phyloP scores from a whole-genome alignment of 495 filamentous ascomycete species.

The Penicillium desertorum region DNA sequence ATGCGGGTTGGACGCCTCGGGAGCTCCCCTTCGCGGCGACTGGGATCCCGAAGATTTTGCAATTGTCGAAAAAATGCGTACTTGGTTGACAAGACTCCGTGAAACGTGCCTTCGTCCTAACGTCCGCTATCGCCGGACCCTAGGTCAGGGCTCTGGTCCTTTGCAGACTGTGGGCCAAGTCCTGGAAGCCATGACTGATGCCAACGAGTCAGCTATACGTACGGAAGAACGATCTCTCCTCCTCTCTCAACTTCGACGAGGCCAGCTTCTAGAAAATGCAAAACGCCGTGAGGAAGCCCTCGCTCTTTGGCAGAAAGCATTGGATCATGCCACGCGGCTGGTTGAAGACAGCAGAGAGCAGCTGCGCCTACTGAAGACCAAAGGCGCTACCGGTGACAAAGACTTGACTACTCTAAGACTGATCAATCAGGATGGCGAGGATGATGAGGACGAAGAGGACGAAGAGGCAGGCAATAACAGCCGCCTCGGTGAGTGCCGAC shows the following conservation, averaged over 20 bases:
- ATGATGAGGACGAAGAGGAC: constrained; percentile 39
- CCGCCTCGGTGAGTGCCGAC: constrained; percentile 57
- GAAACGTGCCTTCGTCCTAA: constrained; percentile 87
- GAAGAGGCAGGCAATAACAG: constrained; percentile 48
- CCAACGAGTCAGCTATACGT: constrained; percentile 62
- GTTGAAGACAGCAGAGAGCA: constrained; percentile 65
- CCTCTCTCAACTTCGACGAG: constrained; percentile 59
- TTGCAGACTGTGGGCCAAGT: constrained; percentile 82
- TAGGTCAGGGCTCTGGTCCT: constrained; percentile 63
- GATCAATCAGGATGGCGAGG: constrained; percentile 39
- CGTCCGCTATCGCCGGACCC: constrained; percentile 64
- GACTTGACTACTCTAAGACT: constrained; percentile 17
- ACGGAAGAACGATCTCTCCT: constrained; percentile 67
- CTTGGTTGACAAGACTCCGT: constrained; percentile 68
- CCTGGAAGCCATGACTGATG: constrained; percentile 83
- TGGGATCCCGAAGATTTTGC: constrained; percentile 62
- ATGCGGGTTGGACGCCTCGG: constrained; percentile 62
- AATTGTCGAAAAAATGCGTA: constrained; percentile 64
- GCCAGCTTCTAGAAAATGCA: constrained; percentile 72
- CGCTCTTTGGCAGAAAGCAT: constrained; percentile 61
- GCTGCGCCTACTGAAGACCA: constrained; percentile 42
- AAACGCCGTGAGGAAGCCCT: constrained; percentile 58
- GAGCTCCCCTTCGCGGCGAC: constrained; percentile 55
- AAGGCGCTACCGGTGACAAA: constrained; percentile 3
- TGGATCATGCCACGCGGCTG: constrained; percentile 52